Base-by-base conservation (phyloP, 2,329 filamentous ascomycete genomes). In the Pseudocercospora cruenta region DNA sequence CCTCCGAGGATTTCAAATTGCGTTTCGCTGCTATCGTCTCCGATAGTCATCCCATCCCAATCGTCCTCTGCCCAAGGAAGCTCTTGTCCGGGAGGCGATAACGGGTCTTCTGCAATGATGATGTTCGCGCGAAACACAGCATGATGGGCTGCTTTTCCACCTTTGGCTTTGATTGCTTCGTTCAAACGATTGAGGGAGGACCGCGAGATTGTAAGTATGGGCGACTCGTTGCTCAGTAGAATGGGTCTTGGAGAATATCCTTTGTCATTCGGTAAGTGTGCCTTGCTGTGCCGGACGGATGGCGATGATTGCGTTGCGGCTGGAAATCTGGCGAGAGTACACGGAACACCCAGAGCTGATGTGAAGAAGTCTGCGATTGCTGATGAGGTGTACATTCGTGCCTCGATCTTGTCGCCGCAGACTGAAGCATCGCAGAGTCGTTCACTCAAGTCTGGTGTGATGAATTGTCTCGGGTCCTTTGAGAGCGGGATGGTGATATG, bases 61-160 rank as follows among this genome's bases (percentile, higher is more conserved):
- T 81, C 78, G 71, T 98, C 95, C 79, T 98, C 94, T 0, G 86
- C 84, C 77, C 95, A 98, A 0, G 92, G 83, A 26, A 84, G 78
- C 65, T 85, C 82, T 4, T 77, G 74, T 58, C 81, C 79, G n/a
- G 81, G 79, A 53, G 78, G 75, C 67, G 69, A 81, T 69, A 74
- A 72, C 31, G 73, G 79, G 68, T 80, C 80, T 69, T 86, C 82
- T 0, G 85, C 86, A 43, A 98, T 80, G 8, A 97, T 86, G 61
- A 99, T 88, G 73, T 99, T 99, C 28, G 93, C 93, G 58, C 95
- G 88, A 77, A 98, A 99, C 1, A 92, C 89, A 45, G 91, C 87
- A 2, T 91, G 86, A 22, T 88, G 84, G 2, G 93, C 88, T 0
- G 86, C 83, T 68, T 85, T 88, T n/a, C 87, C 87, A 21, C 86